Percentiles rank a stretch among this genome's conserved stretches.
These are phyloP conservation scores for Osmanthus fragrans DNA, from an alignment of 257 asterid species.

Conservation along the genomic window DNA sequence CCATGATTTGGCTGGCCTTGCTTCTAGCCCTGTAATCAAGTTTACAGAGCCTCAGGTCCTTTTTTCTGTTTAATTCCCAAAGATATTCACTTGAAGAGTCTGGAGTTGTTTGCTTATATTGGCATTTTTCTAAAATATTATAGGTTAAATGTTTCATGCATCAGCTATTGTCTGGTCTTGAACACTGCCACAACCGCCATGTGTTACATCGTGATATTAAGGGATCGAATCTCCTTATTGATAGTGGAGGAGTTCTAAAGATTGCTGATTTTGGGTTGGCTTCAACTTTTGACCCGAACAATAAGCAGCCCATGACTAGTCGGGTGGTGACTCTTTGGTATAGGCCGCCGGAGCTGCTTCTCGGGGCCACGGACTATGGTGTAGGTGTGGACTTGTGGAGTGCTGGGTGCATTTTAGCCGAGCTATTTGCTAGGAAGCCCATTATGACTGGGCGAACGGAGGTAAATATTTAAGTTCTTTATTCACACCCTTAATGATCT, in stretches of 20 bases:
- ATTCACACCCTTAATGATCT: not conserved
- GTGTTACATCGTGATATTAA: slow-evolving; percentile 93
- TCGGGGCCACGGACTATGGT: slow-evolving; percentile 83
- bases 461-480: slow-evolving; percentile 39
- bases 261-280: slow-evolving; percentile 97
- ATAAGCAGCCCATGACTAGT: slow-evolving; percentile 87
- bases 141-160: slow-evolving; percentile 94
- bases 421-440: slow-evolving; percentile 93
- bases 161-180: slow-evolving; percentile 86
- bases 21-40: slow-evolving; percentile 81
- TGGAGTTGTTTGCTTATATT: slow-evolving; percentile 12
- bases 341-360: slow-evolving; percentile 92
- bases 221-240: slow-evolving; percentile 91
- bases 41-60: slow-evolving; percentile 92
- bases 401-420: slow-evolving; percentile 94
- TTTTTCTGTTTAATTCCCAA: slow-evolving; percentile 3
- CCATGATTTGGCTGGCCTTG: slow-evolving; percentile 96
- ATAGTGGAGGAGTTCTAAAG: slow-evolving; percentile 72
- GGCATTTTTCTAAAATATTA: slow-evolving; percentile 10
- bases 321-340: slow-evolving; percentile 96
- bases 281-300: slow-evolving; percentile 68
- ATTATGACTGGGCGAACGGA: slow-evolving; percentile 97
- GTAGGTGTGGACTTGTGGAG: slow-evolving; percentile 93
- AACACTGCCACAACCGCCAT: slow-evolving; percentile 87
- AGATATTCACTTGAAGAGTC: slow-evolving; percentile 5